Base-by-base conservation (phyloP, 2,329 filamentous ascomycete genomes). In the Chaetomium sp. region DNA sequence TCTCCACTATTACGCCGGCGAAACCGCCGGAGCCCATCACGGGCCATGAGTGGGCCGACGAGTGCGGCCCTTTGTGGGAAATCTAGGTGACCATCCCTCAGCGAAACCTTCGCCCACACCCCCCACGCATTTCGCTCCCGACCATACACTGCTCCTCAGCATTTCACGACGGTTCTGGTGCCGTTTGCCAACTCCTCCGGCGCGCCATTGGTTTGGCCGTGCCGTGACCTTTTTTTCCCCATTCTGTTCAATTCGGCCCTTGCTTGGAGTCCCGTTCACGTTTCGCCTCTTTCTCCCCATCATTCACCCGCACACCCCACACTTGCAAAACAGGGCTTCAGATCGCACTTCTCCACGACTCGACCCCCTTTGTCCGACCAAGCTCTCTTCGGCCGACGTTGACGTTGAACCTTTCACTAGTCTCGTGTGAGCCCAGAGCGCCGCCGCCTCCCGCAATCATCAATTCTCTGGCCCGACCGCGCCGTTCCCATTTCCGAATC, bases 1-100 rank as follows among this genome's bases (percentile, higher is more conserved):
- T 67, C 76, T 74, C 78, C 78, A 81, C 78, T 78, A 79, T 80
- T 79, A 74, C 70, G 76, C 78, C 78, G 78, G 77, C 71, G 69
- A 80, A 76, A 78, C 69, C 75, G 77, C 78, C 78, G 78, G 71
- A 68, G 70, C 64, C 66, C 67, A 69, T 68, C 65, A 70, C 68
- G 69, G 69, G 70, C 70, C 69, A 49, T 49, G 35, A 6, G 11
- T 5, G 5, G 6, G 12, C 14, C 40, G 7, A 42, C 6, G 11
- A 7, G 40, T n/a, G 11, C 37, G 9, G 37, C 9, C 10, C 11
- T 27, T 19, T 19, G 12, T 33, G 10, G 32, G 32, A 10, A 34
- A 49, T 38, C 46, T 27, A 27, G 19, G 46, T 36, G 14, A 19
- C 34, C 35, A 46, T 34, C 32, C 11, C 8, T 42, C 37, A 43